Evolutionary conservation across 495 filamentous ascomycete species (phyloP).

Genomic region (Achaetomiella virescens): DNA sequence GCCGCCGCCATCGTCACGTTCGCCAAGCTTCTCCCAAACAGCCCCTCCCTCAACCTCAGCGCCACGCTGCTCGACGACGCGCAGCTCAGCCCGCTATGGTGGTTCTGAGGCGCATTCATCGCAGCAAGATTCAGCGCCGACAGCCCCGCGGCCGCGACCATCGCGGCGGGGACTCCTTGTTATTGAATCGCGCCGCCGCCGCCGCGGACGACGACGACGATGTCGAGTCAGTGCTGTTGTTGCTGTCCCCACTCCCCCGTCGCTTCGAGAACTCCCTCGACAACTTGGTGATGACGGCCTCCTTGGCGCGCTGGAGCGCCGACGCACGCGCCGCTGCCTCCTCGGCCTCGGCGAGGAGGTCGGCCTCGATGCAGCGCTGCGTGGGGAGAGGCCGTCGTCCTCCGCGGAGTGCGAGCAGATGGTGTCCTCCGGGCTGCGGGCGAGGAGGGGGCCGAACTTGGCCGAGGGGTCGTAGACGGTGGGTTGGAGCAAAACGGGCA

Average conservation of each 20-base stretch:
- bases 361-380: conserved; percentile 38
- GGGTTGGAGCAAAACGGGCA: conserved; percentile 38
- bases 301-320: conserved; percentile 40
- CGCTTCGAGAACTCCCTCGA: conserved; percentile 35
- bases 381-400: conserved; percentile 40
- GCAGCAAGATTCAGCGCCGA: conserved; percentile 19
- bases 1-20: conserved; percentile 12
- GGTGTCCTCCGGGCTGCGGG: neutral
- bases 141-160: conserved; percentile 19
- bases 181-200: neutral
- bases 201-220: too few relatives aligned
- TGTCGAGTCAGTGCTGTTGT: neutral
- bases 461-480: conserved; percentile 43
- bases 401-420: neutral
- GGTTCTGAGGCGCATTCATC: conserved; percentile 3
- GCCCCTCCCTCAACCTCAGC: conserved; percentile 34
- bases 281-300: conserved; percentile 41
- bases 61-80: conserved; percentile 19
- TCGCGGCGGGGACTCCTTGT: conserved; percentile 26
- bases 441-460: conserved; percentile 22
- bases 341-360: conserved; percentile 34
- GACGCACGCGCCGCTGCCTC: conserved; percentile 37
- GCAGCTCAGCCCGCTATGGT: neutral
- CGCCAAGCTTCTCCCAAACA: conserved; percentile 36
- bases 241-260: neutral